Conservation (phyloP, 768 basidiomycete genomes). For the Hygrophoropsis aurantiaca region DNA sequence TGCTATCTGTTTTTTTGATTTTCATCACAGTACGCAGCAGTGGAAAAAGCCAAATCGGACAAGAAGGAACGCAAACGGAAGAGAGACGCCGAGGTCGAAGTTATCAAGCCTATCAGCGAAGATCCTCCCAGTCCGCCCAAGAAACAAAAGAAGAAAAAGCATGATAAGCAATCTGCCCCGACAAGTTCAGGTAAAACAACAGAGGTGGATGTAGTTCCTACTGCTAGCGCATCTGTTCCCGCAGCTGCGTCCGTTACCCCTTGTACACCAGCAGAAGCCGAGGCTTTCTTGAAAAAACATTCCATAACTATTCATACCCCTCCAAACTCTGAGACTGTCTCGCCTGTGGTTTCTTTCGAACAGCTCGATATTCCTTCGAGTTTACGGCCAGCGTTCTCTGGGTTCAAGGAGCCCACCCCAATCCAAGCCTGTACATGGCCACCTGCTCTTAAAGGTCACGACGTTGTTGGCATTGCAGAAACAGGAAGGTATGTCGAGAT, state of each 20-base stretch:
- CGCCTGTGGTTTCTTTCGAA: slow-evolving; percentile 74
- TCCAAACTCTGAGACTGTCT: slow-evolving; percentile 41
- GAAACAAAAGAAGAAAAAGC: slow-evolving; percentile 27
- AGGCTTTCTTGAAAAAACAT: slow-evolving; percentile 70
- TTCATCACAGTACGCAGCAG: background rate
- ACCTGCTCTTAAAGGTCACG: slow-evolving; percentile 72
- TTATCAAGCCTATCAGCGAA: background rate
- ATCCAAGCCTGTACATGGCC: slow-evolving; percentile 98
- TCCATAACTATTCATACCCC: slow-evolving; percentile 69
- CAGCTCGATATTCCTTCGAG: slow-evolving; percentile 66
- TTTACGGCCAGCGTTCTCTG: slow-evolving; percentile 61
- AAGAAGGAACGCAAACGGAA: slow-evolving; percentile 25
- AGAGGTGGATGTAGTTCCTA: slow-evolving; percentile 12
- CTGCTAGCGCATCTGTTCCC: slow-evolving; percentile 5
- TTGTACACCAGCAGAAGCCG: slow-evolving; percentile 42
- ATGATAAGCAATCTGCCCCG: slow-evolving; percentile 9
- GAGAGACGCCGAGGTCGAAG: slow-evolving; percentile 8
- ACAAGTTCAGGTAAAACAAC: slow-evolving; percentile 4
- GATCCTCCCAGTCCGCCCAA: slow-evolving; percentile 14
- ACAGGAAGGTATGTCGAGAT: slow-evolving; percentile 70
- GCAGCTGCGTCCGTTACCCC: slow-evolving; percentile 24
- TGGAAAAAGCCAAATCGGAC: slow-evolving; percentile 8
- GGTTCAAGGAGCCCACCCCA: slow-evolving; percentile 87
- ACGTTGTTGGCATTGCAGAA: slow-evolving; percentile 95
- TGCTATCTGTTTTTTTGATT: background rate